Percentiles rank a stretch among this genome's conserved stretches.
Conservation (phyloP, 2,329 filamentous ascomycete species). For the Aspergillus fumigatiaffinis region DNA sequence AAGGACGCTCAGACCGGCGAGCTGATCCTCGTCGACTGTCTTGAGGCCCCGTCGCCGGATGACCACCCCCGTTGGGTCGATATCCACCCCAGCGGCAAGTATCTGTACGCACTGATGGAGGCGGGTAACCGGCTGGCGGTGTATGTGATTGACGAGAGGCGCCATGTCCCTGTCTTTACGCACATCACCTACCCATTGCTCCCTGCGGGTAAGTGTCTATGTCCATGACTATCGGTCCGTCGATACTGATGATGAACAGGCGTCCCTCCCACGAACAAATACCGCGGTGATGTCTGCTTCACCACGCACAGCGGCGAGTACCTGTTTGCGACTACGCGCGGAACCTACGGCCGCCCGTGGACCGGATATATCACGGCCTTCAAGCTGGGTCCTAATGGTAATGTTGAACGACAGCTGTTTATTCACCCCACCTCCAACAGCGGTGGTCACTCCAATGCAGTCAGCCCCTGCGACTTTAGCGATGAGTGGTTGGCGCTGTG, state of each 20-base stretch:
- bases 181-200: conserved; percentile 73
- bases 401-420: conserved; percentile 73
- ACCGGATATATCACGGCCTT: conserved; percentile 84
- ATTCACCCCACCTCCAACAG: conserved; percentile 82
- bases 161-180: conserved; percentile 74
- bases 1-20: conserved; percentile 60
- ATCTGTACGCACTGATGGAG: conserved; percentile 85
- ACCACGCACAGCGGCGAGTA: conserved; percentile 66
- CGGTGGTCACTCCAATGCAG: conserved; percentile 83
- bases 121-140: conserved; percentile 79
- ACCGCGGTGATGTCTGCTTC: conserved; percentile 80
- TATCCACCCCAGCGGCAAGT: conserved; percentile 71
- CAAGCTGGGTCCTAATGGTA: conserved; percentile 63
- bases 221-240: too few relatives aligned
- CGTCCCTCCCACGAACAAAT: conserved; percentile 52
- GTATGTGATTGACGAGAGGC: conserved; percentile 71
- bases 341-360: conserved; percentile 64
- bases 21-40: conserved; percentile 65
- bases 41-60: conserved; percentile 64
- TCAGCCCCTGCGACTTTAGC: conserved; percentile 76
- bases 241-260: conserved; percentile 15
- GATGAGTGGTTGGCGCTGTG: conserved; percentile 90
- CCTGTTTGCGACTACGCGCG: conserved; percentile 79
- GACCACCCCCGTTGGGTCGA: conserved; percentile 89
- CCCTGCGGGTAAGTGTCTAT: conserved; percentile 39